Evolutionary conservation across 2,329 filamentous ascomycete species (phyloP), one percentile per base, ranked within the genome.

Genomic region (Aphanocladium album): DNA sequence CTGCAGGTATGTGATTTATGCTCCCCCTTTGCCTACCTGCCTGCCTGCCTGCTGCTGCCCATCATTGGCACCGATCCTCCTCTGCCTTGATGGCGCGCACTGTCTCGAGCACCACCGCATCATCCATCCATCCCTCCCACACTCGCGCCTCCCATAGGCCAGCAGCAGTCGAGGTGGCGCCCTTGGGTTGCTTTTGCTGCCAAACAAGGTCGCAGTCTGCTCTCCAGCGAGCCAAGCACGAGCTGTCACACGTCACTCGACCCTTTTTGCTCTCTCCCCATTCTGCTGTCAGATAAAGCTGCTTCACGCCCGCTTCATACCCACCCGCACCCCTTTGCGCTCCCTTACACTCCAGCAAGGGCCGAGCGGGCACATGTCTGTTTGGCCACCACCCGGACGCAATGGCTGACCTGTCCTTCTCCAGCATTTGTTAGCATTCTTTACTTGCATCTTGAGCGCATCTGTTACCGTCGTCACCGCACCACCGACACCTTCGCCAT

Each of bases 401-500:
- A 21, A 58, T 58, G 56, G 56, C 56, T 51, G 43, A 58, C 25
- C 17, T 43, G 11, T 11, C 11, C 23, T 43, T 25, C n/a, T 6
- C 11, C 56, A 58, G 56, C 46, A 30, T 33, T 33, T 47, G 19
- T 37, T 39, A 57, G 59, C 57, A 62, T 50, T 41, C 60, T 53
- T 51, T 60, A 49, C 23, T 35, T 54, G 45, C 33, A 27, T 23
- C 50, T 62, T 50, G n/a, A n/a, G n/a, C n/a, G n/a, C n/a, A n/a
- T n/a, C n/a, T n/a, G n/a, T n/a, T n/a, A n/a, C n/a, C n/a, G n/a
- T n/a, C n/a, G 23, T 19, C 7, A 5, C 17, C 39, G 33, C 33
- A 58, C 17, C 23, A n/a, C 14, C 47, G 46, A 39, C 51, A 16
- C 16, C 43, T 60, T 59, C 67, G 68, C 64, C 64, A 96, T 96